Percentiles rank a stretch among this genome's conserved stretches.
Conservation (phyloP, 1,139 yeast species). For the Kodamaea derodonti region DNA sequence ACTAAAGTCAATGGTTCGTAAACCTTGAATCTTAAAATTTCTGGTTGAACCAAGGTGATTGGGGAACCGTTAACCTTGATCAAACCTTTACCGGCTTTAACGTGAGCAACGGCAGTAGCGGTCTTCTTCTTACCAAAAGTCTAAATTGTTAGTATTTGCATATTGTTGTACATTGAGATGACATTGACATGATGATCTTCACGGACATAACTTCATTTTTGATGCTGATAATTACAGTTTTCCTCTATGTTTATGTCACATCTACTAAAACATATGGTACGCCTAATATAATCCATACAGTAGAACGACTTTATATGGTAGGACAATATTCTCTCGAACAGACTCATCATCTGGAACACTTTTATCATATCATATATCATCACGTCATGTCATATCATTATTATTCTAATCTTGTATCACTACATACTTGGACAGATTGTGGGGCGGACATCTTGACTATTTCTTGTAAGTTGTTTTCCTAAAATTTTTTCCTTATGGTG, state of each 20-base stretch:
- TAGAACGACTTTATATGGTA: no score
- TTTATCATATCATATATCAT: neutral
- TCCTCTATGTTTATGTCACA: no score
- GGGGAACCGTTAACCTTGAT: slow-evolving; percentile 99
- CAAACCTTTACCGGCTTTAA: slow-evolving; percentile 98
- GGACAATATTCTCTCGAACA: no score
- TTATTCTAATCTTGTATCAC: slow-evolving; percentile 1
- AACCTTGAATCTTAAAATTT: slow-evolving; percentile 98
- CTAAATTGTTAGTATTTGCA: slow-evolving; percentile 53
- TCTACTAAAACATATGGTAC: no score
- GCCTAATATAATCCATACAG: no score
- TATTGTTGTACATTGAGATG: no score
- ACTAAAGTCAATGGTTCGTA: slow-evolving; percentile 98
- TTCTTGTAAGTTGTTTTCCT: slow-evolving; percentile 8
- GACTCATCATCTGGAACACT: neutral
- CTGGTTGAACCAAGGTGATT: slow-evolving; percentile 98
- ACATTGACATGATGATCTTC: no score
- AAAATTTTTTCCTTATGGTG: slow-evolving; percentile 9
- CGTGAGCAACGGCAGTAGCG: slow-evolving; percentile 99
- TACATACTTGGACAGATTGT: slow-evolving; percentile 70
- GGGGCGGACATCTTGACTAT: slow-evolving; percentile 43
- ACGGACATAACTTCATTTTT: no score
- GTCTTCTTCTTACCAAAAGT: slow-evolving; percentile 99
- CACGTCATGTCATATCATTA: neutral
- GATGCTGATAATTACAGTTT: no score